A percentile compares a stretch with the other conserved stretches of the same genome.
Conservation (phyloP, 2,329 filamentous ascomycete genomes). For the Gliomastix tumulicola region DNA sequence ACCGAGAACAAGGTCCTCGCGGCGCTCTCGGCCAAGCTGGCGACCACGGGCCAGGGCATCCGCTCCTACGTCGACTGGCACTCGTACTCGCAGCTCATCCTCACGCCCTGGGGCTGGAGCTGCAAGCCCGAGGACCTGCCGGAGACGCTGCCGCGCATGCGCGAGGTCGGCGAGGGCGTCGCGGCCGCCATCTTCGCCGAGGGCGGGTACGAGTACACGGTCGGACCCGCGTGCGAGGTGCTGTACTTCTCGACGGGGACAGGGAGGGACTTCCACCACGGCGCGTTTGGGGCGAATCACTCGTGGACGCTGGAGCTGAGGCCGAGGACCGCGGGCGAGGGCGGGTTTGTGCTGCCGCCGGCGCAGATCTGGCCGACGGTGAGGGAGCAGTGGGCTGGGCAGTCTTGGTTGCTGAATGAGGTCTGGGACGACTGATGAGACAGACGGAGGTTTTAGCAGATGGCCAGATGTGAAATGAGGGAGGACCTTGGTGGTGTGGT, state of each 20-base stretch:
- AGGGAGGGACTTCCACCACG: slow-evolving; percentile 11
- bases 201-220: slow-evolving; percentile 6
- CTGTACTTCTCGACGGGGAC: slow-evolving; percentile 12
- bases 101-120: slow-evolving; percentile 49
- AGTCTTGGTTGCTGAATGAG: slow-evolving; percentile 1
- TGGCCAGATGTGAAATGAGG: too few species aligned
- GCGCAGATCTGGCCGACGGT: slow-evolving; percentile 11
- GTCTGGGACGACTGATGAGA: slow-evolving; percentile 1
- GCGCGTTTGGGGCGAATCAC: slow-evolving; percentile 10
- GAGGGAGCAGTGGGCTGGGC: slow-evolving; percentile 13
- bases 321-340: slow-evolving; percentile 5
- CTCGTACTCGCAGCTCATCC: slow-evolving; percentile 47
- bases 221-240: slow-evolving; percentile 12
- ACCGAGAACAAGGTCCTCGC: slow-evolving; percentile 40
- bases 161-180: slow-evolving; percentile 23
- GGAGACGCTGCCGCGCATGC: slow-evolving; percentile 12
- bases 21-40: slow-evolving; percentile 35
- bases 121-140: slow-evolving; percentile 23
- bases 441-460: too few species aligned
- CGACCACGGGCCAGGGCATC: slow-evolving; percentile 31
- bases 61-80: slow-evolving; percentile 55
- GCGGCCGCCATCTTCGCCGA: slow-evolving; percentile 28
- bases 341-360: slow-evolving; percentile 11
- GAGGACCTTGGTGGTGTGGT: too few species aligned
- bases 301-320: slow-evolving; percentile 14